A percentile compares a stretch with the other conserved stretches of the same genome.
Conservation (phyloP, 148 eudicot genomes). For the Amaranthus cruentus region DNA sequence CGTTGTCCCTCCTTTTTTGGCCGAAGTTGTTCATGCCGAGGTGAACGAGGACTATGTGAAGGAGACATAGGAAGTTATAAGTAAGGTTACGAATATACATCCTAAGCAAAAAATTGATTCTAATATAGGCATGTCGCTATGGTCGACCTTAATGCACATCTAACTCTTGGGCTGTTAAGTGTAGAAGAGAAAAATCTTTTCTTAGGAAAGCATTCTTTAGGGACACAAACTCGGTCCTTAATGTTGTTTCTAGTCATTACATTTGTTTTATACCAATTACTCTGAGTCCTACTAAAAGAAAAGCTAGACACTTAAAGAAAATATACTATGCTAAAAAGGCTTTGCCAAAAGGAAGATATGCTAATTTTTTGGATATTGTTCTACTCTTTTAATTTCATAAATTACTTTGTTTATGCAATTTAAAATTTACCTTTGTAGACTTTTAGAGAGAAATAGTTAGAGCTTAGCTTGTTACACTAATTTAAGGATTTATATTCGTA, state of each 20-base stretch:
- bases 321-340: slow-evolving; percentile 91
- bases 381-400: not conserved
- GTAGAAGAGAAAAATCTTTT: slow-evolving; percentile 70
- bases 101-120: slow-evolving; percentile 61
- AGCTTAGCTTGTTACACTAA: too few relatives aligned
- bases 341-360: slow-evolving; percentile 67
- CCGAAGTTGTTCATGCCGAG: slow-evolving; percentile 41
- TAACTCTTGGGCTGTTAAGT: slow-evolving; percentile 93
- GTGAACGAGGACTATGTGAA: slow-evolving; percentile 75
- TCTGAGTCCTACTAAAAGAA: slow-evolving; percentile 77
- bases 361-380: not conserved
- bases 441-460: slow-evolving; percentile 13
- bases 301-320: slow-evolving; percentile 78
- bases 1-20: slow-evolving; percentile 17
- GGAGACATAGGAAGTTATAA: slow-evolving; percentile 78
- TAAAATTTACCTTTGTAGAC: slow-evolving; percentile 5
- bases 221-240: slow-evolving; percentile 87
- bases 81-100: slow-evolving; percentile 60
- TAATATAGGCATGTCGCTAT: slow-evolving; percentile 58
- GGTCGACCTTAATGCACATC: slow-evolving; percentile 67
- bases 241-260: slow-evolving; percentile 94
- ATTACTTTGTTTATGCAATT: slow-evolving; percentile 8
- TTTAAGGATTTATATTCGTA: too few relatives aligned
- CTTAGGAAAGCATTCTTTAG: slow-evolving; percentile 73
- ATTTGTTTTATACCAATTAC: slow-evolving; percentile 83